Evolutionary conservation across 805 yeast genomes (phyloP), one percentile per base, ranked within the genome.

Genomic region (Pichia nanzhaoensis): DNA sequence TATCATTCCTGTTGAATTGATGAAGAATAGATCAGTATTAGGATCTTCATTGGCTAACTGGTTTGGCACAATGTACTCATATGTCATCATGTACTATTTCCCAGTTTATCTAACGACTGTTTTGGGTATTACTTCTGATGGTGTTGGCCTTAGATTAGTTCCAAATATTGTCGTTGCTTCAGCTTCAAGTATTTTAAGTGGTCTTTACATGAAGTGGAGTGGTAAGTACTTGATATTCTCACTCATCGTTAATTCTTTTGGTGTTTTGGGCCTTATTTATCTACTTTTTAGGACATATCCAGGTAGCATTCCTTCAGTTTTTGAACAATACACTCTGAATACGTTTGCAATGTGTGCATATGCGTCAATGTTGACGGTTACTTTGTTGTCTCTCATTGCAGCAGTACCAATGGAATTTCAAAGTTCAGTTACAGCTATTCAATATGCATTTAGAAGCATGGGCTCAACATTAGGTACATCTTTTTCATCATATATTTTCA

Each of bases 391-490:
- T 1, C 71, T 82, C 66, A 81, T 83, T 51, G 84, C 89, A 1
- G 79, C 88, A 1, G 89, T 80, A 9, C 87, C 88, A 2, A 61
- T 69, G 33, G 76, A 79, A 46, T 74, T 71, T 52, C 90, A 82
- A 57, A 82, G 85, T 2, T 70, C 83, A 22, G 77, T 82, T 1
- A 80, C 85, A 0, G 77, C 85, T 3, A 75, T 80, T 49, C 82
- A 78, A 51, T 80, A 80, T 53, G 74, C 83, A 1, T 80, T 80
- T 57, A 70, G 85, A 59, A 73, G 84, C 8, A 74, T 82, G 16
- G 85, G 85, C 0, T 77, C 85, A 1, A 78, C 84, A 0, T 60
- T 79, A 21, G 86, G 85, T 42, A 80, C 80, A 12, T 68, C 88
- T 0, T 59, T 80, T 37, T 83, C 82, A 0, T 76, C 83, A 4